Percentiles rank a stretch among this genome's conserved stretches.
Evolutionary conservation across 129 eudicot genomes (phyloP).

Genomic region (Ambrosia trifida): DNA sequence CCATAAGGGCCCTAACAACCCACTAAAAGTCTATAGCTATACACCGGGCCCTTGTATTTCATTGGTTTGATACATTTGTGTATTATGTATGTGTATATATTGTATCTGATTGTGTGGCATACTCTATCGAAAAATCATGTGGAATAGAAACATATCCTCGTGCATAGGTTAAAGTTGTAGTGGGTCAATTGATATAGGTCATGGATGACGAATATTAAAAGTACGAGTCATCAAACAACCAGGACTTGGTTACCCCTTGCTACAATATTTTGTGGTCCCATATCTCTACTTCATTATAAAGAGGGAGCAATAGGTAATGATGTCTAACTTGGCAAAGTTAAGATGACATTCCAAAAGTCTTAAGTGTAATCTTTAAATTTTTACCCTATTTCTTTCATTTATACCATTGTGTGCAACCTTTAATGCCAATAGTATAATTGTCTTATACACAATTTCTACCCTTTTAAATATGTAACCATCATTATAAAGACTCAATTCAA

Average conservation of each 20-base stretch:
- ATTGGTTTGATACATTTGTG: not conserved
- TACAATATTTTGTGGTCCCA: constrained; percentile 8
- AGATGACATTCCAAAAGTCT: too few relatives aligned
- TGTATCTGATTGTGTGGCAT: not conserved
- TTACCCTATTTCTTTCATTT: too few relatives aligned
- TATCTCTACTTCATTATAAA: too few relatives aligned
- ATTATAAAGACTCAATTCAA: too few relatives aligned
- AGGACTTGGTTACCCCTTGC: constrained; percentile 6
- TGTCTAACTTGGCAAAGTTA: too few relatives aligned
- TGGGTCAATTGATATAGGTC: constrained; percentile 15
- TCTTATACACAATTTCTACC: too few relatives aligned
- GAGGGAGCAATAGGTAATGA: too few relatives aligned
- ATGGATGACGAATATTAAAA: constrained; percentile 24
- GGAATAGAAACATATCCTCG: constrained; percentile 25
- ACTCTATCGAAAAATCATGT: constrained; percentile 19
- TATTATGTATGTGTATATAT: not conserved
- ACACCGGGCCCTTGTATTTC: not conserved
- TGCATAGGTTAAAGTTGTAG: constrained; percentile 13
- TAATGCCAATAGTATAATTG: too few relatives aligned
- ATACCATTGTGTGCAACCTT: too few relatives aligned
- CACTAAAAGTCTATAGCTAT: not conserved
- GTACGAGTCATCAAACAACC: not conserved
- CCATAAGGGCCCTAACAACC: not conserved
- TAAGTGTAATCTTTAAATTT: too few relatives aligned
- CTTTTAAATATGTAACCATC: too few relatives aligned